Base-by-base conservation (phyloP, 169 alveolate genomes). In the Cryptosporidium andersoni region DNA sequence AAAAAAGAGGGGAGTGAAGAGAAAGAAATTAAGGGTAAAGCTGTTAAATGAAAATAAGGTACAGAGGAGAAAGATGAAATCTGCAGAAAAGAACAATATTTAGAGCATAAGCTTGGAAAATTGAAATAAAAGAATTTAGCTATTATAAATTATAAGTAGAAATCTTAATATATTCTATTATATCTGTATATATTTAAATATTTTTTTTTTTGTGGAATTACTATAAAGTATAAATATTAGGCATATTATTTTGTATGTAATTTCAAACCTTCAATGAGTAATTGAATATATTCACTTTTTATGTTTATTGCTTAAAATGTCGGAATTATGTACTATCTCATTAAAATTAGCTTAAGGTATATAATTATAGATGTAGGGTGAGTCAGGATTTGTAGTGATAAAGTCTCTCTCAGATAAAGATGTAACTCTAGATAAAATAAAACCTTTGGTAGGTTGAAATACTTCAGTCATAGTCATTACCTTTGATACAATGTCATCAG, bases 391-490 rank as follows among this genome's bases (percentile, higher is more conserved):
- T 56, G 43, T 74, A 14, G 85, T 43, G 45, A 74, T 55, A 39
- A 74, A 74, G 25, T 74, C 85, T n/a, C 60, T 74, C 43, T 74
- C 56, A 43, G 74, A 74, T 11, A 74, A 51, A 12, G 52, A 47
- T 43, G 45, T 51, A n/a, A 74, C 25, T 14, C 85, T 74, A 4
- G 40, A 55, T 37, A 60, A 16, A 16, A 74, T 62, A 8, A 74
- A 49, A 14, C 60, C 85, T 1, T 11, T 60, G 64, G 8, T 64
- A 66, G 4, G 55, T 64, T 11, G 64, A 40, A 8, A 74, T 25
- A 34, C 25, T 16, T 43, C 51, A 48, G 49, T 62, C 43, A 43
- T 52, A 25, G 25, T 34, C n/a, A 74, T 25, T 43, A 62, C 62
- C 12, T 39, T 74, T 16, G 40, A 55, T 37, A 55, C 48, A 47